These are phyloP conservation scores for Tylopilus sp. DNA, from an alignment of 768 basidiomycete species.

Conservation along the genomic window DNA sequence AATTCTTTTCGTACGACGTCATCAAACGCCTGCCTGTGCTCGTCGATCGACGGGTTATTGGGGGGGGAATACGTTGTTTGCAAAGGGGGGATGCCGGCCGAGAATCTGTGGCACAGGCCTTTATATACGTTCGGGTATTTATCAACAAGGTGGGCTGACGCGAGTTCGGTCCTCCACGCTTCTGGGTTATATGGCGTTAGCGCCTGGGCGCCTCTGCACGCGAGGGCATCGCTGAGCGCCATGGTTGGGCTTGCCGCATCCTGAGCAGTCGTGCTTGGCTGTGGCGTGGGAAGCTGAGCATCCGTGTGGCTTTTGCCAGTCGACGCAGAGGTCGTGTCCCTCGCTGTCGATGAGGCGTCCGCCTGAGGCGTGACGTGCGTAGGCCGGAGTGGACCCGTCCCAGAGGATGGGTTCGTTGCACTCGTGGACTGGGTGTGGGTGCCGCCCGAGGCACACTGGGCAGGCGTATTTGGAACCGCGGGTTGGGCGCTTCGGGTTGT, in stretches of 20 bases:
- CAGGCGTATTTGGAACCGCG: background rate
- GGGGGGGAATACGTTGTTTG: too few species aligned
- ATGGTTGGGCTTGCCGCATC: background rate
- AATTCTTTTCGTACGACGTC: background rate
- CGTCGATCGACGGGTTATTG: background rate
- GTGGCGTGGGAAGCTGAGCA: background rate
- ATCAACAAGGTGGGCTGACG: too few species aligned
- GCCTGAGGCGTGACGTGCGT: accelerated
- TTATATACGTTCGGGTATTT: background rate
- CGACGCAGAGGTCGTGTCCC: background rate
- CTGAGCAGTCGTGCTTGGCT: background rate
- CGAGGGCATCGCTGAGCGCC: background rate
- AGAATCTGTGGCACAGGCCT: background rate
- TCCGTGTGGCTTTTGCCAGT: background rate
- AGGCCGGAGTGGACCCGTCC: background rate
- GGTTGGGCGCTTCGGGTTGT: too few species aligned
- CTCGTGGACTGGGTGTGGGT: background rate
- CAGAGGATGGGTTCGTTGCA: background rate
- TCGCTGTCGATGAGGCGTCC: background rate
- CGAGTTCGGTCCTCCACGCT: too few species aligned
- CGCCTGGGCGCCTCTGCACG: background rate
- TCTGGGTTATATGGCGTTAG: background rate
- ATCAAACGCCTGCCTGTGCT: accelerated
- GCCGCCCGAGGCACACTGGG: background rate
- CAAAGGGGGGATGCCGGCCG: background rate